These are phyloP conservation scores for Phyllosticta paracitricarpa DNA, from an alignment of 2,329 filamentous ascomycete species.

Conservation along the genomic window DNA sequence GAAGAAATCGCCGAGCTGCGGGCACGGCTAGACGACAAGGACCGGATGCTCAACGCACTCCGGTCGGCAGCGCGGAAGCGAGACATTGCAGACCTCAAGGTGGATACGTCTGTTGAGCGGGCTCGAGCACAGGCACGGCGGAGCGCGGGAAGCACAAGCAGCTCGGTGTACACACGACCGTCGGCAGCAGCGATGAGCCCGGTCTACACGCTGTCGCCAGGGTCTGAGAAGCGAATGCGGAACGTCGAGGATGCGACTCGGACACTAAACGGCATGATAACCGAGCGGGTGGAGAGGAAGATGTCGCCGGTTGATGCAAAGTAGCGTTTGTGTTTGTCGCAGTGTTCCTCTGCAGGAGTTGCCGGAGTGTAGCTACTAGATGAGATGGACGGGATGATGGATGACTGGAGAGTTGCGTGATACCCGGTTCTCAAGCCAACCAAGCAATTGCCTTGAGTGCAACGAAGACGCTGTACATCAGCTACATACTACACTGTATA, in stretches of 20 bases:
- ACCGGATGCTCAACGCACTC: constrained; percentile 81
- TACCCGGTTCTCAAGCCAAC: neutral
- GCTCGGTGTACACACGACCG: constrained; percentile 13
- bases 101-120: constrained; percentile 14
- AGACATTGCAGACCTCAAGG: constrained; percentile 60
- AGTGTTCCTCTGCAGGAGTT: neutral
- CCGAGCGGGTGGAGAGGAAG: constrained; percentile 67
- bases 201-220: constrained; percentile 17
- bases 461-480: no score
- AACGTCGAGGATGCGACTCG: constrained; percentile 87
- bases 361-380: neutral
- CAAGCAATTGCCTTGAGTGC: neutral
- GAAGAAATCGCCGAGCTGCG: constrained; percentile 86
- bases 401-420: neutral
- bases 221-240: constrained; percentile 45
- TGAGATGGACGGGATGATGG: neutral
- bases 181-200: constrained; percentile 8
- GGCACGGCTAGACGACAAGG: constrained; percentile 84
- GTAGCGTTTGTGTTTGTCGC: neutral
- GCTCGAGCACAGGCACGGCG: constrained; percentile 25
- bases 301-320: constrained; percentile 51
- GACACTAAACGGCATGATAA: constrained; percentile 94
- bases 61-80: constrained; percentile 77
- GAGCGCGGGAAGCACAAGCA: constrained; percentile 20
- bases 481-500: neutral